A percentile compares a stretch with the other conserved stretches of the same genome.
phyloP scores from a whole-genome alignment of 2,329 filamentous ascomycete genomes.

The Fusarium sp. region DNA sequence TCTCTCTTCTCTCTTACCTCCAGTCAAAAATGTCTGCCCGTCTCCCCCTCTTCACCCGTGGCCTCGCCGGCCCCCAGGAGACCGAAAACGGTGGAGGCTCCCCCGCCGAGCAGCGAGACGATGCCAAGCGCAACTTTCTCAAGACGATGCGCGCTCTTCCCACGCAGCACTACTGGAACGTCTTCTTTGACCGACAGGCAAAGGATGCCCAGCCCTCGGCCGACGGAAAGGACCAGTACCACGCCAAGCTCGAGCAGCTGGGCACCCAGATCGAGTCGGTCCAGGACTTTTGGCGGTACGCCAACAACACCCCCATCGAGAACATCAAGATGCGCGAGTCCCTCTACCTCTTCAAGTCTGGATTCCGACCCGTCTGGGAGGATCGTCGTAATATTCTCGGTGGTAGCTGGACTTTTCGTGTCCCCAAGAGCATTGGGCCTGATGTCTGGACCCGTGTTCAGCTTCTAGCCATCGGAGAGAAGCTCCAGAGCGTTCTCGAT shows the following conservation, averaged over 20 bases:
- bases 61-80: slow-evolving; percentile 71
- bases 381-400: slow-evolving; percentile 88
- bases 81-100: slow-evolving; percentile 72
- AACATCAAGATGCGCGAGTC: slow-evolving; percentile 82
- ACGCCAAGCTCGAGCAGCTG: slow-evolving; percentile 70
- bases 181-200: slow-evolving; percentile 73
- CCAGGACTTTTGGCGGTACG: slow-evolving; percentile 87
- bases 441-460: slow-evolving; percentile 87
- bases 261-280: slow-evolving; percentile 79
- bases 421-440: slow-evolving; percentile 79
- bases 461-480: slow-evolving; percentile 85
- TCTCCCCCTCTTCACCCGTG: slow-evolving; percentile 71
- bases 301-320: slow-evolving; percentile 83
- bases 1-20: not conserved
- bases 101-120: slow-evolving; percentile 79
- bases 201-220: slow-evolving; percentile 49
- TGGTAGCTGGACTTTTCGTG: slow-evolving; percentile 92
- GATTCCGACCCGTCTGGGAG: slow-evolving; percentile 83
- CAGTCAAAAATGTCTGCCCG: slow-evolving; percentile 64
- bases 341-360: slow-evolving; percentile 83
- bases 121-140: slow-evolving; percentile 86
- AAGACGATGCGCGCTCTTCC: slow-evolving; percentile 79
- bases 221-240: slow-evolving; percentile 57
- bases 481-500: slow-evolving; percentile 79
- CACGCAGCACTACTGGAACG: slow-evolving; percentile 84